Percentiles rank a stretch among this genome's conserved stretches.
Conservation (phyloP, 768 basidiomycete genomes). For the Suillus brevipes region DNA sequence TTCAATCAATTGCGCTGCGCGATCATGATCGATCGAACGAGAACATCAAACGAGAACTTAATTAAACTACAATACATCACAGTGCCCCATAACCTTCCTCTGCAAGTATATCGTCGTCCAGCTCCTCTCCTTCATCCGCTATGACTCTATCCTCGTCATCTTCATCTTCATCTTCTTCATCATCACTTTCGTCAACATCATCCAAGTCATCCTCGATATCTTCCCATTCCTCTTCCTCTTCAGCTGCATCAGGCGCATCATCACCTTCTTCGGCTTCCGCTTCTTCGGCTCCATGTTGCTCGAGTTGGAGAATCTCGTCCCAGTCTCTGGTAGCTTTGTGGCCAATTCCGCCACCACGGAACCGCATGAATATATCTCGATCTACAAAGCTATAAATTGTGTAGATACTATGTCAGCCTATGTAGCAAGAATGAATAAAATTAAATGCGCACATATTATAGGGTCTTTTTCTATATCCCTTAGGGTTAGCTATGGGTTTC, state of each 20-base stretch:
- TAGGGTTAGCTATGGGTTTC: too few species aligned
- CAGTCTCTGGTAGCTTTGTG: slow-evolving; percentile 17
- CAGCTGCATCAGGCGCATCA: neutral
- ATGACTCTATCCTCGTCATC: neutral
- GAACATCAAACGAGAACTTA: too few species aligned
- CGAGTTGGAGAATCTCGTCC: neutral
- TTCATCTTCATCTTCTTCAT: neutral
- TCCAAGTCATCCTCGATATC: neutral
- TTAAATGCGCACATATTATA: slow-evolving; percentile 21
- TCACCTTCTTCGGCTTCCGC: neutral
- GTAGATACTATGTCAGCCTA: neutral
- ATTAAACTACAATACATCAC: too few species aligned
- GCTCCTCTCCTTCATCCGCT: neutral
- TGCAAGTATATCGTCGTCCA: neutral
- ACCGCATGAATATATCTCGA: slow-evolving; percentile 41
- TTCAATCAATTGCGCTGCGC: too few species aligned
- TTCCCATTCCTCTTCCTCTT: neutral
- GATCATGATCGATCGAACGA: too few species aligned
- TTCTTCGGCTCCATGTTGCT: neutral
- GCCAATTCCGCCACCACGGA: slow-evolving; percentile 31
- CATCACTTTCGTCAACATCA: neutral
- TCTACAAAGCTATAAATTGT: slow-evolving; percentile 25
- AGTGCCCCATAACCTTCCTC: neutral
- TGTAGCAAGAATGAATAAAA: neutral
- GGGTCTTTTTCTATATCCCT: too few species aligned